A percentile compares a stretch with the other conserved stretches of the same genome.
Conservation (phyloP, 192 early-diverging fungal species). For the Entomortierella chlamydospora region DNA sequence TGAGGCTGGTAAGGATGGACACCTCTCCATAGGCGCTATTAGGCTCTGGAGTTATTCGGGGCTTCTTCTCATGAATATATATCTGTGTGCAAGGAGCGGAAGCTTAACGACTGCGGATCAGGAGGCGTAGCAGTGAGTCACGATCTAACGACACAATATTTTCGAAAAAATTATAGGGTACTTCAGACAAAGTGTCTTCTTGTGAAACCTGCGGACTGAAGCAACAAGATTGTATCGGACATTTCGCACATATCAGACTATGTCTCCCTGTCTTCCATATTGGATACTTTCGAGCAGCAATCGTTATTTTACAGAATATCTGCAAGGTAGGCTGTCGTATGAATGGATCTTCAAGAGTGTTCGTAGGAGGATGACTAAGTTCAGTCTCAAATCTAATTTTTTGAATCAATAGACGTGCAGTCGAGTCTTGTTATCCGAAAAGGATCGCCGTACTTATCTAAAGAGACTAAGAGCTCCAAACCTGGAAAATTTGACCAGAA, state of each 20-base stretch:
- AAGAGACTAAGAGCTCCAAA: slow-evolving; percentile 76
- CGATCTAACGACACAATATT: not conserved
- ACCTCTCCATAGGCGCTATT: too few species aligned
- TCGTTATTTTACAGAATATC: slow-evolving; percentile 93
- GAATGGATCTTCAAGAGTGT: not conserved
- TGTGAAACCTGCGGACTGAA: slow-evolving; percentile 94
- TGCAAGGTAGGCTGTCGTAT: slow-evolving; percentile 79
- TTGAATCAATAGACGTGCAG: slow-evolving; percentile 77
- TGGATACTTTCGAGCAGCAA: slow-evolving; percentile 94
- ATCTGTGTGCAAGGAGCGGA: not conserved
- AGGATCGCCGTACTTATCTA: slow-evolving; percentile 76
- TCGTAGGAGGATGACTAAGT: not conserved
- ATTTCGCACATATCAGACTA: slow-evolving; percentile 95
- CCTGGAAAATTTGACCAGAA: slow-evolving; percentile 84
- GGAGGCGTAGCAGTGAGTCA: slow-evolving; percentile 31
- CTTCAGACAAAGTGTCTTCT: slow-evolving; percentile 81
- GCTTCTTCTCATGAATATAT: not conserved
- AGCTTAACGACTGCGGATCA: slow-evolving; percentile 26
- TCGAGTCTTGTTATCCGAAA: slow-evolving; percentile 88
- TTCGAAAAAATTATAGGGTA: slow-evolving; percentile 64
- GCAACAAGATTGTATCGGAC: slow-evolving; percentile 93
- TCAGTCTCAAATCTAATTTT: not conserved
- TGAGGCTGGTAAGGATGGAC: slow-evolving; percentile 73
- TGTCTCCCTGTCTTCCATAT: slow-evolving; percentile 97
- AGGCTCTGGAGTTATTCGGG: too few species aligned